Percentiles rank a stretch among this genome's conserved stretches.
These are phyloP conservation scores for Vigna nakashimae DNA, from an alignment of 306 rosid species.

Conservation along the genomic window DNA sequence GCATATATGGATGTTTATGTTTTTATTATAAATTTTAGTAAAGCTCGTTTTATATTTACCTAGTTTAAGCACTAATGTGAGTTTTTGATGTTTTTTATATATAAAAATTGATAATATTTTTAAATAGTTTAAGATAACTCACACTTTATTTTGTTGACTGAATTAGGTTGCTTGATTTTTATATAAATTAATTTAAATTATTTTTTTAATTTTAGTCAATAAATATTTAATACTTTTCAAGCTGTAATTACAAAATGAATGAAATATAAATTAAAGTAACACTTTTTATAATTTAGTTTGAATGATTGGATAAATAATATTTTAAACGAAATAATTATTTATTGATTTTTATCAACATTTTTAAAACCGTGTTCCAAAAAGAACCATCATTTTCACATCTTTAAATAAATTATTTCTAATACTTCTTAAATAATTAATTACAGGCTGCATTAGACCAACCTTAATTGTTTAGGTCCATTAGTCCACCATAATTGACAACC, in stretches of 20 bases:
- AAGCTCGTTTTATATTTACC: too few relatives aligned
- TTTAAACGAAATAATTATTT: too few relatives aligned
- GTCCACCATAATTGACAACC: neutral
- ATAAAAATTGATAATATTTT: too few relatives aligned
- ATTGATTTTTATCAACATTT: neutral
- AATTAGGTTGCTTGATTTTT: too few relatives aligned
- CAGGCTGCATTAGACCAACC: constrained; percentile 5
- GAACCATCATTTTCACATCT: neutral
- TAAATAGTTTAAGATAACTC: too few relatives aligned
- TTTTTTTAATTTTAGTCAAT: neutral
- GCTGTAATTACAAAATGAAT: neutral
- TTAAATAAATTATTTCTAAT: neutral
- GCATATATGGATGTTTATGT: too few relatives aligned
- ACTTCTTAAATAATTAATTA: neutral
- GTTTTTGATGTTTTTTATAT: too few relatives aligned
- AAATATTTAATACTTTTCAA: neutral
- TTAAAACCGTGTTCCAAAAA: neutral
- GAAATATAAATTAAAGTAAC: neutral
- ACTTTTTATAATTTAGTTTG: neutral
- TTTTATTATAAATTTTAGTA: too few relatives aligned
- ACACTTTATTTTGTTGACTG: too few relatives aligned
- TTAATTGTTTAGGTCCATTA: neutral
- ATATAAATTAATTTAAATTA: neutral
- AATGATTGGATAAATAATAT: neutral
- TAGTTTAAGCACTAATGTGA: too few relatives aligned